These are phyloP conservation scores for Chrysanthemum makinoi DNA, from an alignment of 129 eudicot species.

Conservation along the genomic window DNA sequence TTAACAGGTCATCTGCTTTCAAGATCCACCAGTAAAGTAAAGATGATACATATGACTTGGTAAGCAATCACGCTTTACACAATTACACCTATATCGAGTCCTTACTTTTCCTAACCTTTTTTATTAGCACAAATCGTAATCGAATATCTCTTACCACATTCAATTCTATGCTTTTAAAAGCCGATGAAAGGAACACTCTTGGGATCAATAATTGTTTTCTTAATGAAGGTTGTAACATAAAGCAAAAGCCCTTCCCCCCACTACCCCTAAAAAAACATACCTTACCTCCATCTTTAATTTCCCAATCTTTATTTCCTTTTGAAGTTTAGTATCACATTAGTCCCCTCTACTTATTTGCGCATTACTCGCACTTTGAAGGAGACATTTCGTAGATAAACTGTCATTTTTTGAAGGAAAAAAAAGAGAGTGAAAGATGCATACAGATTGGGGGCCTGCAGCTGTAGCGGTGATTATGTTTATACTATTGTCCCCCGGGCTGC, in stretches of 20 bases:
- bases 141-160: conserved; percentile 12
- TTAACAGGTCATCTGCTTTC: conserved; percentile 15
- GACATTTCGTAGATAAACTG: neutral
- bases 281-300: conserved; percentile 35
- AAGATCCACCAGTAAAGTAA: conserved; percentile 35
- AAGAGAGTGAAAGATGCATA: conserved; percentile 35
- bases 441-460: conserved; percentile 97
- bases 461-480: conserved; percentile 93
- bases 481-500: conserved; percentile 75
- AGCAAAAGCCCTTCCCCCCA: conserved; percentile 34
- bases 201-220: conserved; percentile 43
- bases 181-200: conserved; percentile 34
- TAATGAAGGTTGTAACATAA: conserved; percentile 29
- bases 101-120: conserved; percentile 27
- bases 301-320: conserved; percentile 26
- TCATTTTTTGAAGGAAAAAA: conserved; percentile 18
- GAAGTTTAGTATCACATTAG: conserved; percentile 39
- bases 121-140: conserved; percentile 16
- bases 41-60: conserved; percentile 20
- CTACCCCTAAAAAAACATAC: conserved; percentile 19
- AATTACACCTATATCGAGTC: conserved; percentile 25
- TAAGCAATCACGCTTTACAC: conserved; percentile 35
- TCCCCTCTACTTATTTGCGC: conserved; percentile 22
- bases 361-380: neutral
- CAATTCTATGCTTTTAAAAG: conserved; percentile 28